phyloP scores from a whole-genome alignment of 305 asterid genomes.

The Vinca major region DNA sequence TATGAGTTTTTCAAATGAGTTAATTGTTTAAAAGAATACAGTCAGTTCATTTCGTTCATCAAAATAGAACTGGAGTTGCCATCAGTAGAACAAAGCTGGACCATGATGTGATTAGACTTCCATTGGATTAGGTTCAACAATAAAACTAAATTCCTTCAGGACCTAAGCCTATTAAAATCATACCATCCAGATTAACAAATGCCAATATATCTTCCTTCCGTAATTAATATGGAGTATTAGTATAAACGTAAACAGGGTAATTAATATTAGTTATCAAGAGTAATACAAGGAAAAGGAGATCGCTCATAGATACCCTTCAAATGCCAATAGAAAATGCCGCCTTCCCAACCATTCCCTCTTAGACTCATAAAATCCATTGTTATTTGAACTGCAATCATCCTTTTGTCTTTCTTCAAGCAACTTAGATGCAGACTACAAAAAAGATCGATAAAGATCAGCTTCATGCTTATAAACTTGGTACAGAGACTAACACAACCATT shows the following conservation, averaged over 20 bases:
- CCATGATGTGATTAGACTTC: neutral
- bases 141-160: neutral
- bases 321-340: slow-evolving; percentile 66
- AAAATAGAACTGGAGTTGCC: neutral
- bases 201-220: too few species aligned
- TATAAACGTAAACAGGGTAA: neutral
- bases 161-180: neutral
- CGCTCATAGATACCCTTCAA: slow-evolving; percentile 50
- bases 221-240: neutral
- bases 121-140: neutral
- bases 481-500: neutral
- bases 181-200: neutral
- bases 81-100: neutral
- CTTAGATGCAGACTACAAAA: slow-evolving; percentile 60
- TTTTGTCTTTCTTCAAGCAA: slow-evolving; percentile 75
- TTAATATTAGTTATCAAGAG: neutral
- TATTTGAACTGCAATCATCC: slow-evolving; percentile 52
- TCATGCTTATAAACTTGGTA: slow-evolving; percentile 15
- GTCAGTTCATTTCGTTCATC: neutral
- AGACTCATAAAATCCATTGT: slow-evolving; percentile 77
- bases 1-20: neutral
- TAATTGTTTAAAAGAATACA: neutral
- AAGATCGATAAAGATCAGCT: slow-evolving; percentile 5
- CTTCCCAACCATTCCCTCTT: slow-evolving; percentile 98
- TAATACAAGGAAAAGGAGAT: neutral